These are phyloP conservation scores for Gamarada debralockiae DNA, from an alignment of 495 filamentous ascomycete genomes.

Conservation along the genomic window DNA sequence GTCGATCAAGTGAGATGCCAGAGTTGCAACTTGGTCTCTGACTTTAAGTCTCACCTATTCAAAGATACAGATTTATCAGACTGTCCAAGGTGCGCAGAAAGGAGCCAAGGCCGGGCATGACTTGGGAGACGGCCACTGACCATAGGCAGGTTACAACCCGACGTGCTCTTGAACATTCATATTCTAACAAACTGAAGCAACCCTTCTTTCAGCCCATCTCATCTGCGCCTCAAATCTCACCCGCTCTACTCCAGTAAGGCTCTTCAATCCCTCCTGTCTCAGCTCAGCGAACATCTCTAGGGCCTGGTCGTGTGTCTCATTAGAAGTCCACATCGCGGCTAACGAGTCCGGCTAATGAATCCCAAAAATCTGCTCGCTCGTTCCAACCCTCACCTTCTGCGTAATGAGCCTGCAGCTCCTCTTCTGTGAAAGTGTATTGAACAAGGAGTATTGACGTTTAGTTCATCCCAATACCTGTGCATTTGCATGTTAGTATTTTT, in stretches of 20 bases:
- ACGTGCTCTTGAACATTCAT: too few species aligned
- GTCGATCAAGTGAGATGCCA: too few species aligned
- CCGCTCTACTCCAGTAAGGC: conserved; percentile 16
- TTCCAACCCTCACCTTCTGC: conserved; percentile 22
- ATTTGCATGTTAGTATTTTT: conserved; percentile 7
- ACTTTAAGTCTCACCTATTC: too few species aligned
- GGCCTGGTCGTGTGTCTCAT: conserved; percentile 22
- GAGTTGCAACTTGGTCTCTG: too few species aligned
- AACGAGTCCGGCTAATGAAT: conserved; percentile 16
- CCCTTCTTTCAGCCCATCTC: conserved; percentile 22
- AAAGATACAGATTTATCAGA: too few species aligned
- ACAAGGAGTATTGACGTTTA: conserved; percentile 18
- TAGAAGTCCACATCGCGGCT: conserved; percentile 21
- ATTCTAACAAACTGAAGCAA: too few species aligned
- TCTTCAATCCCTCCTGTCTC: conserved; percentile 18
- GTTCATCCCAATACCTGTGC: conserved; percentile 14
- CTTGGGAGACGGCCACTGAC: too few species aligned
- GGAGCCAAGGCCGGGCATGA: too few species aligned
- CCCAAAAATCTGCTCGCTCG: conserved; percentile 24
- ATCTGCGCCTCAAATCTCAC: conserved; percentile 19
- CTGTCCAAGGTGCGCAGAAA: too few species aligned
- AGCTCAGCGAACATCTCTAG: conserved; percentile 23
- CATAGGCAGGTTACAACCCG: too few species aligned
- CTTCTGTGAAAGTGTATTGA: conserved; percentile 29
- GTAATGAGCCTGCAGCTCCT: conserved; percentile 24